Percentiles rank a stretch among this genome's conserved stretches.
Evolutionary conservation across 1,284 basidiomycete genomes (phyloP).

Genomic region (Pseudomicrostroma phylloplanum): DNA sequence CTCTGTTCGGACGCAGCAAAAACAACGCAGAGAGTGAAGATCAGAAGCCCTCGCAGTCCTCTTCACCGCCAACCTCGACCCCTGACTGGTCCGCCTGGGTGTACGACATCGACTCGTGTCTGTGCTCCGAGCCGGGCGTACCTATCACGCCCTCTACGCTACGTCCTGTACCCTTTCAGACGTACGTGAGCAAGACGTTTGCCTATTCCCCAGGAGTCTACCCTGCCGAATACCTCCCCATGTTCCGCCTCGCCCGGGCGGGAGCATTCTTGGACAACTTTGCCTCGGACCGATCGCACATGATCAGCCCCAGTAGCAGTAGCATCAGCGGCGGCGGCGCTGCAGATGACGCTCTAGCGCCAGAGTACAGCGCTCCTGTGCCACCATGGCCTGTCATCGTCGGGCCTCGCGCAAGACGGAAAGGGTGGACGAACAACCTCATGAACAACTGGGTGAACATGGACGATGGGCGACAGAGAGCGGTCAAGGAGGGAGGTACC

Average conservation of each 20-base stretch:
- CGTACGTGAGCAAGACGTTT: conserved; percentile 19
- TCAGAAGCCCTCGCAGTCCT: background rate
- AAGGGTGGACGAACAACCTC: conserved; percentile 2
- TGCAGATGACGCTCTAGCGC: background rate
- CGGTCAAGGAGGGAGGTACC: background rate
- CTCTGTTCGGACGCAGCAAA: background rate
- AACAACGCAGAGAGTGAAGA: background rate
- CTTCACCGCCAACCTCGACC: too few relatives aligned
- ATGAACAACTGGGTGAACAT: conserved; percentile 12
- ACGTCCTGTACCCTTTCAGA: conserved; percentile 8
- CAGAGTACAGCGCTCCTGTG: background rate
- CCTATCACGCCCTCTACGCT: background rate
- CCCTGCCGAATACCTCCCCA: conserved; percentile 13
- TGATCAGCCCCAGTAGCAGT: conserved; percentile 12
- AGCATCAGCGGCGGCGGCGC: background rate
- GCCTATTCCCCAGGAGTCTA: background rate
- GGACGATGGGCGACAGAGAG: conserved; percentile 5
- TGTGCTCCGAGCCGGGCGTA: conserved; percentile 6
- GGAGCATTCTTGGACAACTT: conserved; percentile 18
- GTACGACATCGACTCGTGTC: conserved; percentile 28
- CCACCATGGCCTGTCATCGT: conserved; percentile 7
- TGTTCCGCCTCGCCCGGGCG: conserved; percentile 19
- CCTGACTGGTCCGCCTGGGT: conserved; percentile 20
- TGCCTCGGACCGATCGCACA: conserved; percentile 34
- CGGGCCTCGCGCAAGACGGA: conserved; percentile 6